Percentiles rank a stretch among this genome's conserved stretches.
phyloP scores from a whole-genome alignment of 202 grass and related monocot genomes.

The Digitaria exilis region DNA sequence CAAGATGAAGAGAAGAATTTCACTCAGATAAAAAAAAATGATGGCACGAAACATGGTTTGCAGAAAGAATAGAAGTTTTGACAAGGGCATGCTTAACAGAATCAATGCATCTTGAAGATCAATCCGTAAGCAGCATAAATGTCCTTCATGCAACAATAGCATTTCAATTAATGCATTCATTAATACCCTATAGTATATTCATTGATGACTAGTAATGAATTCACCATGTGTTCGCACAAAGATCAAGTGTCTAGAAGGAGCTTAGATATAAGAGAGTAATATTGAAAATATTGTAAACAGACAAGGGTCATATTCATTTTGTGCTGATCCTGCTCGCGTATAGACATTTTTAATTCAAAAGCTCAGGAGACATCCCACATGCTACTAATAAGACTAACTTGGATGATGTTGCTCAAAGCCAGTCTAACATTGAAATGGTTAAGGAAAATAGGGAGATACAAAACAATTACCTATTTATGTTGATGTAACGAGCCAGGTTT shows the following conservation, averaged over 20 bases:
- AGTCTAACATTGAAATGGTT: constrained; percentile 7
- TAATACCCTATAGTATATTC: neutral
- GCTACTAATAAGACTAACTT: neutral
- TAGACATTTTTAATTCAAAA: constrained; percentile 3
- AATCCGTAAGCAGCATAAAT: neutral
- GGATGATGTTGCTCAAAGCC: constrained; percentile 6
- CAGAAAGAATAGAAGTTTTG: neutral
- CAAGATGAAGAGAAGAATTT: neutral
- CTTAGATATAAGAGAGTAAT: constrained; percentile 18
- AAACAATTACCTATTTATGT: constrained; percentile 82
- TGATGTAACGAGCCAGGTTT: constrained; percentile 90
- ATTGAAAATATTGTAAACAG: neutral
- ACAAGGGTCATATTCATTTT: neutral
- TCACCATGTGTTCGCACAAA: neutral
- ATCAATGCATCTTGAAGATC: neutral
- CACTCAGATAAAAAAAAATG: neutral
- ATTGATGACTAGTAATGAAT: neutral
- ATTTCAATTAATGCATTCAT: neutral
- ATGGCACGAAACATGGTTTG: neutral
- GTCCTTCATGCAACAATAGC: neutral
- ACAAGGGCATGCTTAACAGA: neutral
- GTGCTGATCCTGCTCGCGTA: neutral
- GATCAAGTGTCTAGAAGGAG: neutral
- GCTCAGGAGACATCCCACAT: neutral
- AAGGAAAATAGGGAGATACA: constrained; percentile 16